A percentile compares a stretch with the other conserved stretches of the same genome.
phyloP scores from a whole-genome alignment of 2,329 filamentous ascomycete species.

The Elsinoe australis region DNA sequence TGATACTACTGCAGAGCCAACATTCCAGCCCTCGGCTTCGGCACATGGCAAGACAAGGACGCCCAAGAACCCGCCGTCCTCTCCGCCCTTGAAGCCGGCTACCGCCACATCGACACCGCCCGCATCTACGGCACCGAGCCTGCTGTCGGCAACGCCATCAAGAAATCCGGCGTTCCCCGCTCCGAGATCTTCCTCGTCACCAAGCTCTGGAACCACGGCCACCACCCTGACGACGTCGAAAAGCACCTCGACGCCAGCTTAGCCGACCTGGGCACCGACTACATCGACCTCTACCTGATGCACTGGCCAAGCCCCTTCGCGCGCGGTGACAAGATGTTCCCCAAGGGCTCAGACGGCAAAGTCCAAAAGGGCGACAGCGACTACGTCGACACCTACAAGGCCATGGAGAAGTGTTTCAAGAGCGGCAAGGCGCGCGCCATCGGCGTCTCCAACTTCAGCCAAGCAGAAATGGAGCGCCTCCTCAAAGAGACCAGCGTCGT shows the following conservation, averaged over 20 bases:
- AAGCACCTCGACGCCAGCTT: slow-evolving; percentile 51
- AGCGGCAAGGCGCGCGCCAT: slow-evolving; percentile 41
- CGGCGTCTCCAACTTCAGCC: slow-evolving; percentile 47
- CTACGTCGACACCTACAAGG: slow-evolving; percentile 47
- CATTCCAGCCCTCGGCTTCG: slow-evolving; percentile 41
- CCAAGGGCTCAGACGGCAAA: slow-evolving; percentile 40
- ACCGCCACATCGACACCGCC: slow-evolving; percentile 44
- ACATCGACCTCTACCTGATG: slow-evolving; percentile 63
- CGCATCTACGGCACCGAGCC: slow-evolving; percentile 49
- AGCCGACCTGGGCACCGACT: slow-evolving; percentile 55
- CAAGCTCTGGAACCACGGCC: slow-evolving; percentile 58
- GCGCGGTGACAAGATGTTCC: slow-evolving; percentile 43
- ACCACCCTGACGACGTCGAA: slow-evolving; percentile 55
- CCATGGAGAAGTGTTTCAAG: slow-evolving; percentile 30
- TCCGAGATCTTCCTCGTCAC: slow-evolving; percentile 59
- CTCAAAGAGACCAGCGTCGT: slow-evolving; percentile 37
- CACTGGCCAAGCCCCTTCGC: slow-evolving; percentile 55
- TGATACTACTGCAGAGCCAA: slow-evolving; percentile 17
- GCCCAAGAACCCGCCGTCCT: slow-evolving; percentile 44
- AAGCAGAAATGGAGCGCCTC: slow-evolving; percentile 42
- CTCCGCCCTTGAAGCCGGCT: slow-evolving; percentile 43
- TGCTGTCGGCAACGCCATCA: slow-evolving; percentile 58
- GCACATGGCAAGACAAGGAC: slow-evolving; percentile 48
- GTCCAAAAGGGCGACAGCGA: slow-evolving; percentile 39
- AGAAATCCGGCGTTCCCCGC: slow-evolving; percentile 55